Percentiles rank a stretch among this genome's conserved stretches.
phyloP scores from a whole-genome alignment of 2,329 filamentous ascomycete species.

The Zymoseptoria ardabiliae region DNA sequence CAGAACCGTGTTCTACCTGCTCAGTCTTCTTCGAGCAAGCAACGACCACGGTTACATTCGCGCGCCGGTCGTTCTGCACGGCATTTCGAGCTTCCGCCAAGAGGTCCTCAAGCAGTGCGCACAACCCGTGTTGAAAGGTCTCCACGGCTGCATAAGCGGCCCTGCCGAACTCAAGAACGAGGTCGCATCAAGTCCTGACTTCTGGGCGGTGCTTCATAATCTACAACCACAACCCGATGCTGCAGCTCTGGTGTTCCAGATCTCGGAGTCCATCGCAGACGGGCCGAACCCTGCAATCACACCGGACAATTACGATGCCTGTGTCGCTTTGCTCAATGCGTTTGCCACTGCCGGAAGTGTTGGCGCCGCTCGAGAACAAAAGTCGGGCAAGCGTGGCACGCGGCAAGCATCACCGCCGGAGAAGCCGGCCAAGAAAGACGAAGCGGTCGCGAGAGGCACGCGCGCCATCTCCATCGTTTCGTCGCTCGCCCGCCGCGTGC shows the following conservation, averaged over 20 bases:
- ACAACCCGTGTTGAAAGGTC: constrained; percentile 66
- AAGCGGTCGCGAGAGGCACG: constrained; percentile 67
- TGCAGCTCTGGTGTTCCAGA: constrained; percentile 72
- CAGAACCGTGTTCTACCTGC: constrained; percentile 76
- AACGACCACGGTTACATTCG: constrained; percentile 89
- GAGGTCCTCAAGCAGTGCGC: constrained; percentile 70
- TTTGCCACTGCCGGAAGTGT: constrained; percentile 79
- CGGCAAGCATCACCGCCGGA: constrained; percentile 15
- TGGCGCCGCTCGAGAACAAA: constrained; percentile 60
- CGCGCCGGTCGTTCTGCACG: constrained; percentile 83
- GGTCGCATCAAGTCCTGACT: constrained; percentile 92
- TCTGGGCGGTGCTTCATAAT: constrained; percentile 82
- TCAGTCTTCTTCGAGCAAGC: constrained; percentile 72
- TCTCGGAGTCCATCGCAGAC: constrained; percentile 73
- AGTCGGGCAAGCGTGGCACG: constrained; percentile 17
- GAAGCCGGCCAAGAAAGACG: constrained; percentile 51
- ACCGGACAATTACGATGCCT: constrained; percentile 90
- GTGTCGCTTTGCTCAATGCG: constrained; percentile 75
- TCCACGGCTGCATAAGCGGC: constrained; percentile 71
- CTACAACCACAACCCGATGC: constrained; percentile 57
- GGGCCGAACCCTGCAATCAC: constrained; percentile 73
- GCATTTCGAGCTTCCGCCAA: constrained; percentile 79
- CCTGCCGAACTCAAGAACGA: constrained; percentile 76
- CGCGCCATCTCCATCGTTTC: constrained; percentile 78
- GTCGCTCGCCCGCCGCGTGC: constrained; percentile 71